Evolutionary conservation across 140 eudicot species (phyloP).

Genomic region (Artemisia princeps): DNA sequence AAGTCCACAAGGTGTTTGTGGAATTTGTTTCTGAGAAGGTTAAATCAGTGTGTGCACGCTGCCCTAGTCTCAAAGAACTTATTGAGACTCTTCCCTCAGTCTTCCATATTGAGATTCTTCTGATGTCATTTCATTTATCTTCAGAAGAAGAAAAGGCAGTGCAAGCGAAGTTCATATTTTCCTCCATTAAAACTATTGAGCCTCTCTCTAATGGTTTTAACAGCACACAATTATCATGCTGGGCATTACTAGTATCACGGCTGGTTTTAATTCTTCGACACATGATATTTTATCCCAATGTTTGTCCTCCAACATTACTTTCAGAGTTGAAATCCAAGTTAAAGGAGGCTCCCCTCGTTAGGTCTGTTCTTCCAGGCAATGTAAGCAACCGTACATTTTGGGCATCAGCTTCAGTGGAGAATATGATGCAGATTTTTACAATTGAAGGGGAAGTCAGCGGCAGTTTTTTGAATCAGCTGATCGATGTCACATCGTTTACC

Average conservation of each 20-base stretch:
- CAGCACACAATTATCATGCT: constrained; percentile 64
- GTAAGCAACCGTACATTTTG: constrained; percentile 48
- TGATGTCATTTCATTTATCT: constrained; percentile 79
- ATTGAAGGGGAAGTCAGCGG: constrained; percentile 46
- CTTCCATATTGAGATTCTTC: constrained; percentile 78
- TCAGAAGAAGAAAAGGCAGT: constrained; percentile 67
- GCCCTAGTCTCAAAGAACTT: constrained; percentile 48
- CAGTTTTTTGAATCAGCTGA: constrained; percentile 50
- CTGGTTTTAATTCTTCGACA: constrained; percentile 79
- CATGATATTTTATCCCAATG: constrained; percentile 62
- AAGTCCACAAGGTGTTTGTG: constrained; percentile 49
- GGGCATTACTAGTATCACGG: constrained; percentile 77
- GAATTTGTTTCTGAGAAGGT: constrained; percentile 53
- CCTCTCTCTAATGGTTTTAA: constrained; percentile 38
- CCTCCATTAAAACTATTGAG: constrained; percentile 47
- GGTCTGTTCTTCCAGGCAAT: constrained; percentile 31
- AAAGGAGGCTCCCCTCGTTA: constrained; percentile 43
- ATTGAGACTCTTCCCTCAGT: constrained; percentile 72
- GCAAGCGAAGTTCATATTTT: constrained; percentile 47
- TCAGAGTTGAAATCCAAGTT: constrained; percentile 70
- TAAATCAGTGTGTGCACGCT: constrained; percentile 34
- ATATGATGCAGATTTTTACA: constrained; percentile 33
- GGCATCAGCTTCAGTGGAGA: constrained; percentile 54
- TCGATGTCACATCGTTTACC: constrained; percentile 70
- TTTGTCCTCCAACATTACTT: constrained; percentile 81